Evolutionary conservation across 2,329 filamentous ascomycete genomes (phyloP).

Genomic region (Ceratocystis colombiana): DNA sequence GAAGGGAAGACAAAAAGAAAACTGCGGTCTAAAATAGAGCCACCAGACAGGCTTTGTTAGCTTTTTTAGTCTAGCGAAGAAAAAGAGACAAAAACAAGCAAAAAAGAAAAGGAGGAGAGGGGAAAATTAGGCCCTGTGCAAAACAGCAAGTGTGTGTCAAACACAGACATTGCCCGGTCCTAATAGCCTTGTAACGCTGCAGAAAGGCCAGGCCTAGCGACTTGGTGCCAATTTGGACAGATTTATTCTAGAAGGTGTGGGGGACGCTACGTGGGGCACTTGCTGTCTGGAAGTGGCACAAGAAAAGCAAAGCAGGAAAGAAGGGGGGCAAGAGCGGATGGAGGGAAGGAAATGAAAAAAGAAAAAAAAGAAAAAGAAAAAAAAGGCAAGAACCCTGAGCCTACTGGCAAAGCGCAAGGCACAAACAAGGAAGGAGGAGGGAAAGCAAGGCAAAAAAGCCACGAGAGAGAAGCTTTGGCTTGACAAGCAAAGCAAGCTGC

Average conservation of each 20-base stretch:
- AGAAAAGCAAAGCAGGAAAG: neutral
- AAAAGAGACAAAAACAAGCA: neutral
- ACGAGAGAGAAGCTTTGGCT: neutral
- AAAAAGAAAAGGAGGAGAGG: neutral
- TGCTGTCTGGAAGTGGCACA: slow-evolving; percentile 3
- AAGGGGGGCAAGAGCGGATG: slow-evolving; percentile 1
- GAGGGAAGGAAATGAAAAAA: neutral
- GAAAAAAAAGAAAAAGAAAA: neutral
- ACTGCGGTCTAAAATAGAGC: neutral
- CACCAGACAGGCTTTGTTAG: neutral
- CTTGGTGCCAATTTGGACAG: neutral
- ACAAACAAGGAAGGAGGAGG: neutral
- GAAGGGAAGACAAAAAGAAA: neutral
- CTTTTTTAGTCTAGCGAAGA: neutral
- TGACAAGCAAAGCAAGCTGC: neutral
- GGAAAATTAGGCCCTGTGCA: neutral
- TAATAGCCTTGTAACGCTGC: neutral
- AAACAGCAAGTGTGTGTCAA: neutral
- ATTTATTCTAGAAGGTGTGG: slow-evolving; percentile 11
- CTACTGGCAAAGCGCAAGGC: neutral
- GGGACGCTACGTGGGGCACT: neutral
- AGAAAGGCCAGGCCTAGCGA: neutral
- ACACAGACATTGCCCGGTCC: neutral
- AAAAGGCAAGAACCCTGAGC: neutral
- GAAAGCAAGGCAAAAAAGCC: neutral